Conservation (phyloP, 2,329 filamentous ascomycete species). For the Colletotrichum kahawae region DNA sequence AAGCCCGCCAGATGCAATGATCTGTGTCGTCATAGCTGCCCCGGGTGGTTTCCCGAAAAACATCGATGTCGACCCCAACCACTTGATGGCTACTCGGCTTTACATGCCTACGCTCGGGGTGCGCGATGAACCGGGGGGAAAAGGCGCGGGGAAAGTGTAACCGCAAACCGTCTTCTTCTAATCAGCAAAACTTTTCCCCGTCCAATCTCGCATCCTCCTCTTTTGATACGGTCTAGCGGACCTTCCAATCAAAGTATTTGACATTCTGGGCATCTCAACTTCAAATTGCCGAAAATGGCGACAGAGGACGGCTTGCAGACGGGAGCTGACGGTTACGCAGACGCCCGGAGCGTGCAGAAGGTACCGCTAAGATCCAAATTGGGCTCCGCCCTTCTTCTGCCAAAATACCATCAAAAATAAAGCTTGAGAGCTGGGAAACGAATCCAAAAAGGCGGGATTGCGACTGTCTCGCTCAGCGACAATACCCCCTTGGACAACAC, state of each 20-base stretch:
- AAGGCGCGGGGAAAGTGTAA: background rate
- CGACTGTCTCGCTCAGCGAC: conserved; percentile 11
- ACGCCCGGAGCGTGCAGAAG: background rate
- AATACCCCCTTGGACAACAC: background rate
- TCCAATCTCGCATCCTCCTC: background rate
- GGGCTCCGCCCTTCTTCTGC: conserved; percentile 16
- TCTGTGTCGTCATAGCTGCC: background rate
- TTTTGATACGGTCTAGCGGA: background rate
- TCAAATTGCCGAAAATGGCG: background rate
- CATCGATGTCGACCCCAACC: background rate
- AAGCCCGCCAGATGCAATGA: background rate
- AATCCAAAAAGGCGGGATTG: conserved; percentile 20
- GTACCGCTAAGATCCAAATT: background rate
- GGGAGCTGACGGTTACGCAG: conserved; percentile 1
- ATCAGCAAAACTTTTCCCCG: background rate
- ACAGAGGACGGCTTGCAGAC: background rate
- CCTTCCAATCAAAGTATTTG: background rate
- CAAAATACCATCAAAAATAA: conserved; percentile 9
- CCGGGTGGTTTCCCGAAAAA: background rate
- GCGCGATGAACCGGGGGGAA: background rate
- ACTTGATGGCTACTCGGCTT: background rate
- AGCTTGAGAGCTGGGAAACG: conserved; percentile 6
- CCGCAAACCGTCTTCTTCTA: background rate
- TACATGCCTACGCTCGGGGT: background rate
- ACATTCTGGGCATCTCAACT: conserved; percentile 6